phyloP scores from a whole-genome alignment of 2,329 filamentous ascomycete genomes.

The Rhinocladiella similis region DNA sequence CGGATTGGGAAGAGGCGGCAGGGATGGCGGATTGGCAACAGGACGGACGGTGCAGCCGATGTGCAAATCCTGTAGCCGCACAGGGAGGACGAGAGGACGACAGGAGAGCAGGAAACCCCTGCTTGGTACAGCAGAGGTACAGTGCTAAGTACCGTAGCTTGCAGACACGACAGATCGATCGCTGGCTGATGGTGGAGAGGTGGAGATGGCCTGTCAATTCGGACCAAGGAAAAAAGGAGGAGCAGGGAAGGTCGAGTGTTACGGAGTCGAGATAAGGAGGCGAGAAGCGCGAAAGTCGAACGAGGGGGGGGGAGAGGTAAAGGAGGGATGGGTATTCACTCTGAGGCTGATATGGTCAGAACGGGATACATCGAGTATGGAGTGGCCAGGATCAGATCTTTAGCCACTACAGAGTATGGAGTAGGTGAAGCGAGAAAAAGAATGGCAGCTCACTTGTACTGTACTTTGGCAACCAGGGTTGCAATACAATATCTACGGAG shows the following conservation, averaged over 20 bases:
- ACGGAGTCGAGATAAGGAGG: neutral
- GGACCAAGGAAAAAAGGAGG: slow-evolving; percentile 1
- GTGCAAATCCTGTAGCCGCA: neutral
- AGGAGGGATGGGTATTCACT: no score
- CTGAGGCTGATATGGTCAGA: neutral
- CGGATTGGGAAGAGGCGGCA: neutral
- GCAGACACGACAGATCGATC: neutral
- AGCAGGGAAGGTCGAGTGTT: neutral
- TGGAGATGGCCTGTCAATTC: neutral
- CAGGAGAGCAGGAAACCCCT: no score
- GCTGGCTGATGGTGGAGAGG: neutral
- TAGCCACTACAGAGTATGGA: neutral
- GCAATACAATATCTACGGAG: no score
- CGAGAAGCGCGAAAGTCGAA: neutral
- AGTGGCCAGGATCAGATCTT: no score
- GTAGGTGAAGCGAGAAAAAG: neutral
- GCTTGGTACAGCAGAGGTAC: neutral
- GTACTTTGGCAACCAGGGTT: no score
- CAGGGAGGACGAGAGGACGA: no score
- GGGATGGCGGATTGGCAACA: neutral
- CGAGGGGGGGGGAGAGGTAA: no score
- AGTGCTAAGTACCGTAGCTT: neutral
- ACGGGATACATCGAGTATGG: neutral
- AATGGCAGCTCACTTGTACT: no score
- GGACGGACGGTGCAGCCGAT: slow-evolving; percentile 1